Evolutionary conservation across 805 yeast genomes (phyloP).

Genomic region (Brettanomyces anomalus): DNA sequence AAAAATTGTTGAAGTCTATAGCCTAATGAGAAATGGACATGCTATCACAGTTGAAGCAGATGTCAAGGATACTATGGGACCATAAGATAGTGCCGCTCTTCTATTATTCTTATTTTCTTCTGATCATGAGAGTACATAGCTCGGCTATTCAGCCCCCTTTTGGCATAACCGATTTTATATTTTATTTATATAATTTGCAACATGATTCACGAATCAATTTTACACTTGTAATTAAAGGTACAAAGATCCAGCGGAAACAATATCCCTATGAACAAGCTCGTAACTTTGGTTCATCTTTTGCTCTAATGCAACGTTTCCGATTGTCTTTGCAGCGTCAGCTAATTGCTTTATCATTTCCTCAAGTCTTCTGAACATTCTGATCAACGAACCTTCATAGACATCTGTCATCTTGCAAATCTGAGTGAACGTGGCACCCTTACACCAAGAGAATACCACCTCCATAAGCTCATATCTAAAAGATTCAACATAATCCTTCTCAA

Average conservation of each 20-base stretch:
- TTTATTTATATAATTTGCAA: neutral
- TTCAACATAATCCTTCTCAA: constrained; percentile 88
- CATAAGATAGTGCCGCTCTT: neutral
- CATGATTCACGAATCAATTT: neutral
- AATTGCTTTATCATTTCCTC: constrained; percentile 91
- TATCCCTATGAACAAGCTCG: constrained; percentile 86
- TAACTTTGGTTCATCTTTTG: constrained; percentile 82
- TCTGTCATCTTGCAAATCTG: constrained; percentile 98
- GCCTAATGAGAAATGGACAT: constrained; percentile 16
- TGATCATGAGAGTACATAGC: neutral
- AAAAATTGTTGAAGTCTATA: constrained; percentile 10
- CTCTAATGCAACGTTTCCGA: constrained; percentile 82
- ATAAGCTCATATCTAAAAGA: constrained; percentile 86
- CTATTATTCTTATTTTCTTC: neutral
- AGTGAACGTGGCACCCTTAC: constrained; percentile 91
- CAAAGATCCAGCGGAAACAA: constrained; percentile 93
- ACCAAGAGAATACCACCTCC: constrained; percentile 97
- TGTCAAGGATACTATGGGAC: constrained; percentile 14
- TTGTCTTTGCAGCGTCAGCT: constrained; percentile 85
- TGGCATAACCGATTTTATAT: neutral
- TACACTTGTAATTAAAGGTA: constrained; percentile 38
- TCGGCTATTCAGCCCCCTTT: neutral
- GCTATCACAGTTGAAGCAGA: constrained; percentile 11
- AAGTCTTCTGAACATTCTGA: constrained; percentile 87
- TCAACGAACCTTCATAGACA: constrained; percentile 93